Evolutionary conservation across 108 stramenopile species (phyloP).

Genomic region (Fistulifera pelliculosa): DNA sequence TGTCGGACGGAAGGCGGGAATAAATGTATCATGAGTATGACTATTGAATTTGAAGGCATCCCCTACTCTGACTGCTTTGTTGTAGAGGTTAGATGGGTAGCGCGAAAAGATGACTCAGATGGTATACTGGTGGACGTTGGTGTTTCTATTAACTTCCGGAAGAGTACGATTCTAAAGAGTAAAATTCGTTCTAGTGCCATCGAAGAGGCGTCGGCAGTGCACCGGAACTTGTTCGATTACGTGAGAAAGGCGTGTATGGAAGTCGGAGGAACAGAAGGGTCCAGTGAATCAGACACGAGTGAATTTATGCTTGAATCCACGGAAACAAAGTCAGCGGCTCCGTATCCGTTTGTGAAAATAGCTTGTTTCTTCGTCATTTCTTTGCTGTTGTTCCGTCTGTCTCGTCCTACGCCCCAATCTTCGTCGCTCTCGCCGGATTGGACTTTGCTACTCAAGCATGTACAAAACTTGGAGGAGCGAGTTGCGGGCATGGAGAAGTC

Average conservation of each 20-base stretch:
- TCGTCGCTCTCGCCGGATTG: no score
- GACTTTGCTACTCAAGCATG: no score
- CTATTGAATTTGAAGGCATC: slow-evolving; percentile 70
- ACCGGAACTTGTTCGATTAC: slow-evolving; percentile 53
- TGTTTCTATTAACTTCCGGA: slow-evolving; percentile 63
- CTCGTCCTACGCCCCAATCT: no score
- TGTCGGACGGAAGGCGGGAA: slow-evolving; percentile 55
- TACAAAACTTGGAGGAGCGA: no score
- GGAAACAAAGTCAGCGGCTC: no score
- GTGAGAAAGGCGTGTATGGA: slow-evolving; percentile 29
- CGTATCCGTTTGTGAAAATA: no score
- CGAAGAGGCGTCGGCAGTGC: slow-evolving; percentile 54
- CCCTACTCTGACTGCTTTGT: slow-evolving; percentile 75
- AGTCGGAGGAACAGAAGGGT: slow-evolving; percentile 7
- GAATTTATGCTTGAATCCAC: no score
- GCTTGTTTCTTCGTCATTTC: no score
- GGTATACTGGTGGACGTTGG: slow-evolving; percentile 66
- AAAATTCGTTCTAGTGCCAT: slow-evolving; percentile 64
- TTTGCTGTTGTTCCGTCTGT: no score
- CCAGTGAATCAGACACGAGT: no score
- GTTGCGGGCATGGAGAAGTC: no score
- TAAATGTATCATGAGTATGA: slow-evolving; percentile 53
- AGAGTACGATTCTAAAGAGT: slow-evolving; percentile 60
- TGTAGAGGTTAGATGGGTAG: slow-evolving; percentile 78
- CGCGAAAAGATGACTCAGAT: slow-evolving; percentile 34